phyloP scores from a whole-genome alignment of 2,329 filamentous ascomycete genomes.

The Davidsoniella virescens region DNA sequence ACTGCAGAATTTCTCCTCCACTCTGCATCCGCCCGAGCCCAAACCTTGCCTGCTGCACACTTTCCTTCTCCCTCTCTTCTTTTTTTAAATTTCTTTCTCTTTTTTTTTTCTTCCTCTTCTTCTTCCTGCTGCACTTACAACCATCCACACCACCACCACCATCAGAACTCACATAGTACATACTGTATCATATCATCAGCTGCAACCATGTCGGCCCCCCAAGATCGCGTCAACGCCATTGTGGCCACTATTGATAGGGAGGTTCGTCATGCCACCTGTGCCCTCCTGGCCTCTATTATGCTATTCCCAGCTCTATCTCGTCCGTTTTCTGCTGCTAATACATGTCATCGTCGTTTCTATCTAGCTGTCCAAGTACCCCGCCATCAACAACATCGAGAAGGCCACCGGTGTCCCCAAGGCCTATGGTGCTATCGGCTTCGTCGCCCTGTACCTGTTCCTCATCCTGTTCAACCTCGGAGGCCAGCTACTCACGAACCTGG shows the following conservation, averaged over 20 bases:
- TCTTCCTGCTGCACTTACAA: constrained; percentile 13
- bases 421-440: constrained; percentile 63
- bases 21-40: no score
- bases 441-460: constrained; percentile 72
- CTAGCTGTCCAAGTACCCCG: constrained; percentile 73
- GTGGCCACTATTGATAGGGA: constrained; percentile 69
- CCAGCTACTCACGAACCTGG: constrained; percentile 74
- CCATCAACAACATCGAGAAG: constrained; percentile 74
- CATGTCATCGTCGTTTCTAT: not conserved
- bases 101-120: constrained; percentile 8
- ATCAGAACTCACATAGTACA: not conserved
- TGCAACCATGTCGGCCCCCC: constrained; percentile 50
- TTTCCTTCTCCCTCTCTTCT: constrained; percentile 20
- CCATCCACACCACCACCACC: not conserved
- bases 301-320: not conserved
- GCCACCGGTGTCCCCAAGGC: constrained; percentile 71
- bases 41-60: constrained; percentile 16
- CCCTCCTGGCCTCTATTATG: not conserved
- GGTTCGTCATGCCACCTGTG: constrained; percentile 27
- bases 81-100: constrained; percentile 20
- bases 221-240: constrained; percentile 62
- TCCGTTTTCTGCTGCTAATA: not conserved
- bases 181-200: constrained; percentile 6
- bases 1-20: no score
- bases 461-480: constrained; percentile 87